Evolutionary conservation across 2,329 filamentous ascomycete genomes (phyloP).

Genomic region (Xenoacremonium recifei): DNA sequence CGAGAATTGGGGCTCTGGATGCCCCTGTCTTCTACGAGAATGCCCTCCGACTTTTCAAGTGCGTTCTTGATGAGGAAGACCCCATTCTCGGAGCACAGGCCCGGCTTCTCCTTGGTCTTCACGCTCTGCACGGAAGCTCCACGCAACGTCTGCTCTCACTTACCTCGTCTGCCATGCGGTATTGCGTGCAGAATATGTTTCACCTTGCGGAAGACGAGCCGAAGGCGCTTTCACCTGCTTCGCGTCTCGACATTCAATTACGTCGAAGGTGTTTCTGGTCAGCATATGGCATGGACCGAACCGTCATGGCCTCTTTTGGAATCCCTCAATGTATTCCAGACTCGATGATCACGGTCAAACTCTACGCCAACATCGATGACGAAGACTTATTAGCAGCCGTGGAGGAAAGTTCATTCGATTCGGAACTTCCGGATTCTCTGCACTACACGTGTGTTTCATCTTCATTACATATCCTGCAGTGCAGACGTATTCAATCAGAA

Average conservation of each 20-base stretch:
- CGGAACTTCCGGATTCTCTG: conserved; percentile 9
- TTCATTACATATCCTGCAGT: conserved; percentile 24
- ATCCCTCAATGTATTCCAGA: conserved; percentile 26
- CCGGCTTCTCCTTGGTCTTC: conserved; percentile 22
- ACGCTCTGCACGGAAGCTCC: conserved; percentile 27
- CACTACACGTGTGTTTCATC: conserved; percentile 23
- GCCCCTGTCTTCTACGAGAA: conserved; percentile 17
- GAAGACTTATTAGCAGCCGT: conserved; percentile 14
- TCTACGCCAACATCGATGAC: conserved; percentile 27
- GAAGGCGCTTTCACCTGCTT: neutral
- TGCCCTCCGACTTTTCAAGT: conserved; percentile 14
- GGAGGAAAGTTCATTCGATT: conserved; percentile 6
- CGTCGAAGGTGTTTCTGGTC: conserved; percentile 31
- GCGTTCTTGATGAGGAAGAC: conserved; percentile 13
- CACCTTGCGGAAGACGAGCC: conserved; percentile 24
- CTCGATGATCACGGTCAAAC: conserved; percentile 24
- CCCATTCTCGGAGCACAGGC: conserved; percentile 15
- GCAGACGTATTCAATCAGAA: conserved; percentile 27
- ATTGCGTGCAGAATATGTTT: conserved; percentile 26
- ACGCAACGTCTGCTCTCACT: conserved; percentile 26
- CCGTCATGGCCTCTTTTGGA: conserved; percentile 25
- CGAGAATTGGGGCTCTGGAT: conserved; percentile 15
- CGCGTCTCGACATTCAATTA: conserved; percentile 12
- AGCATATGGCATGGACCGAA: conserved; percentile 27
- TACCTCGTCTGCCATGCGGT: conserved; percentile 23